Evolutionary conservation across 441 rosid genomes (phyloP).

Genomic region (Brassica balearica): DNA sequence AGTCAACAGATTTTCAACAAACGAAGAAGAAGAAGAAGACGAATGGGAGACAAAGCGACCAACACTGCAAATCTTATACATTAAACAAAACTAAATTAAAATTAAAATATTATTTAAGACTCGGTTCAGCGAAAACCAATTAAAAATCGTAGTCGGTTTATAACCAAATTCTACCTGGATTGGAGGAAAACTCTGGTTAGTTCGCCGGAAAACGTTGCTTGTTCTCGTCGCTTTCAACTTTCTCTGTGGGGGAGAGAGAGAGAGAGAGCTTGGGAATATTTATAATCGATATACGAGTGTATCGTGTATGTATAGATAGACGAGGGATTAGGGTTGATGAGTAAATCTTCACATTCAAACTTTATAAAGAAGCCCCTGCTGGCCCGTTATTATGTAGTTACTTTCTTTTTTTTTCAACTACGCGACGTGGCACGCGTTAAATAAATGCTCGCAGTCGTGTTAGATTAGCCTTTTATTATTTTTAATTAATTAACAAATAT

Average conservation of each 20-base stretch:
- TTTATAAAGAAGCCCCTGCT: neutral
- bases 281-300: neutral
- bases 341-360: neutral
- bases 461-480: too few species aligned
- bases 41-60: slow-evolving; percentile 20
- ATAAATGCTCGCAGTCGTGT: too few species aligned
- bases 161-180: slow-evolving; percentile 12
- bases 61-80: slow-evolving; percentile 18
- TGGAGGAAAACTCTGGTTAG: slow-evolving; percentile 13
- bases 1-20: slow-evolving; percentile 43
- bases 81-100: neutral
- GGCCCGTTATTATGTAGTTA: neutral
- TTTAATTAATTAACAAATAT: too few species aligned
- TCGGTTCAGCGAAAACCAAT: neutral
- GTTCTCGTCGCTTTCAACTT: slow-evolving; percentile 25
- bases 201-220: slow-evolving; percentile 27
- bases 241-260: slow-evolving; percentile 12
- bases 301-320: neutral
- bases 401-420: too few species aligned
- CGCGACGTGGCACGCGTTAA: too few species aligned
- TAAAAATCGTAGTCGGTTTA: neutral
- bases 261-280: neutral
- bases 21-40: slow-evolving; percentile 20
- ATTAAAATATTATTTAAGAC: neutral
- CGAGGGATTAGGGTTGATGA: slow-evolving; percentile 6